These are phyloP conservation scores for Xylaria sp. DNA, from an alignment of 2,329 filamentous ascomycete genomes.

Conservation along the genomic window DNA sequence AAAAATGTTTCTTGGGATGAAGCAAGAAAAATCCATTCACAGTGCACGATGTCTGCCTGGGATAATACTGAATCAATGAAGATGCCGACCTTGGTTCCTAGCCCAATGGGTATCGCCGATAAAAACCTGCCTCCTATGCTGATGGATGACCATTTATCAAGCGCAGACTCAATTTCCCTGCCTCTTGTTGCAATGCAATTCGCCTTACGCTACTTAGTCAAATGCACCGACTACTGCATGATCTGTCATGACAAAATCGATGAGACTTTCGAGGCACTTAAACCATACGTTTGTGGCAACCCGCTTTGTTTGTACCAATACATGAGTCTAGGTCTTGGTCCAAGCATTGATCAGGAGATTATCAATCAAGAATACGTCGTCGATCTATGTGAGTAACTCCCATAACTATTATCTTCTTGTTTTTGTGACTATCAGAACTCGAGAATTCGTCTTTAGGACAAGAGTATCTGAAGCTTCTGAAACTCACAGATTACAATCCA, in stretches of 20 bases:
- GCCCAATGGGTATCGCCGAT: constrained; percentile 9
- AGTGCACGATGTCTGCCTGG: constrained; percentile 5
- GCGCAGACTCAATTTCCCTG: constrained; percentile 56
- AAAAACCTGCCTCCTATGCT: constrained; percentile 43
- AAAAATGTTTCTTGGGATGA: constrained; percentile 30
- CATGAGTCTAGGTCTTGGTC: constrained; percentile 84
- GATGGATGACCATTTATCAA: constrained; percentile 48
- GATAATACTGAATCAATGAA: background rate
- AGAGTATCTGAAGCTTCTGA: too few relatives aligned
- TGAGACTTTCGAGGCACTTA: constrained; percentile 73
- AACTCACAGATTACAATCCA: too few relatives aligned
- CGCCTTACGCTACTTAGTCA: constrained; percentile 77
- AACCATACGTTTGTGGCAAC: constrained; percentile 81
- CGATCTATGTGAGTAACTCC: constrained; percentile 64
- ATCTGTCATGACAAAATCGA: constrained; percentile 79
- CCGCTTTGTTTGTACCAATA: constrained; percentile 87
- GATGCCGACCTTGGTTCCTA: background rate
- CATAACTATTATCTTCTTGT: too few relatives aligned
- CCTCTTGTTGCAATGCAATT: constrained; percentile 76
- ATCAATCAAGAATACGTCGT: constrained; percentile 81
- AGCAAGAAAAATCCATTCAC: constrained; percentile 61
- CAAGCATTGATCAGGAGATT: constrained; percentile 87
- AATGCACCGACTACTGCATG: constrained; percentile 87
- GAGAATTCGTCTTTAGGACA: too few relatives aligned
- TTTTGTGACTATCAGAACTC: too few relatives aligned